Conservation (phyloP, 768 basidiomycete genomes). For the Suillus decipiens region DNA sequence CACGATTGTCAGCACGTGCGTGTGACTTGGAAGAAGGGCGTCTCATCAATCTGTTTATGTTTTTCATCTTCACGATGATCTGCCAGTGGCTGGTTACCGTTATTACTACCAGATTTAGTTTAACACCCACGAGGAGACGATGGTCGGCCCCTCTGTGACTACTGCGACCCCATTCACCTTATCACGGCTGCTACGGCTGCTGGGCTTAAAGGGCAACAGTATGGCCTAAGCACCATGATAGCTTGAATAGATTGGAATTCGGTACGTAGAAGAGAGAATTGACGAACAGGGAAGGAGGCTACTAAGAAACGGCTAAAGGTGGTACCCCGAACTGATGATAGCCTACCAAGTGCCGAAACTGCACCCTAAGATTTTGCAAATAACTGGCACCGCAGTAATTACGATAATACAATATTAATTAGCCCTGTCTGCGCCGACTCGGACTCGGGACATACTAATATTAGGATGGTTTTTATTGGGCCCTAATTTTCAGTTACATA, state of each 20-base stretch:
- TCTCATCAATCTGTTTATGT: constrained; percentile 3
- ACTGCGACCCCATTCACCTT: constrained; percentile 1
- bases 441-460: no score
- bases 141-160: constrained; percentile 4
- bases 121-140: background rate
- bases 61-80: background rate
- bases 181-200: background rate
- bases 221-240: background rate
- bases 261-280: background rate
- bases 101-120: constrained; percentile 1
- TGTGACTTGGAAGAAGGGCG: background rate
- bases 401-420: no score
- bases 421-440: no score
- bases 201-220: background rate
- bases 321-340: background rate
- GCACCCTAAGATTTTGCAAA: background rate
- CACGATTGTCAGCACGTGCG: constrained; percentile 5
- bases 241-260: background rate
- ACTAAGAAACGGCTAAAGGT: background rate
- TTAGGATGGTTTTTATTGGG: no score
- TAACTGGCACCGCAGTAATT: no score
- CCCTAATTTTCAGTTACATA: no score
- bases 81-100: constrained; percentile 1
- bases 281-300: no score
- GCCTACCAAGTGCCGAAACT: background rate